Evolutionary conservation across 1,284 basidiomycete genomes (phyloP), one percentile per base, ranked within the genome.

Genomic region (Tilletiopsis washingtonensis): DNA sequence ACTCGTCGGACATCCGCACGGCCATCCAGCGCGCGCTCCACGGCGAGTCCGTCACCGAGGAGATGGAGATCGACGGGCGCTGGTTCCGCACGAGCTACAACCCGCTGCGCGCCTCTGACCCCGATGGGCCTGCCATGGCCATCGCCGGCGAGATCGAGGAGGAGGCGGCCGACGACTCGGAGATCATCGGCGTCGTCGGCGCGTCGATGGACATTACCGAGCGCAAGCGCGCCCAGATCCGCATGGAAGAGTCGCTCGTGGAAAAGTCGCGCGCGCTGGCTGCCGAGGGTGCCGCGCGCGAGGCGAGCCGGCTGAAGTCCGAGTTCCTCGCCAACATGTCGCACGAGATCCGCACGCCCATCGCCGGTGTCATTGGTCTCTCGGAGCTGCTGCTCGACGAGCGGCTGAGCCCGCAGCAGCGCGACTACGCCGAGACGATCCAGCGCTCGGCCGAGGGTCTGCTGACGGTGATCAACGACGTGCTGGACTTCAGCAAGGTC

Each of bases 41-140:
- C 24, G 66, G 66, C 40, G 61, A 64, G 25, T 58, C 62, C 3
- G 57, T 65, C 14, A 63, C 63, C 4, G 61, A 67, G 38, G 66
- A 69, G 47, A 64, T 64, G 59, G 64, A 69, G 51, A 59, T 69
- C 40, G 66, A 67, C 25, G 63, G 64, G 7, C 57, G 64, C 9
- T 67, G 64, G 64, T 69, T 69, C 61, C 54, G 64, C 21, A 69
- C 66, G 3, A 59, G 61, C 27, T 69, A 67, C 52, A 63, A 61
- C 5, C 64, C 66, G 3, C 55, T 67, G 47, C 54, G 64, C 20
- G 24, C 20, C 41, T 55, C 60, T 4, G 57, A 61, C 36, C 51
- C 38, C 43, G 78, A 80, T 5, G 75, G 88, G 7, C 67, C 64
- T 0, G n/a, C n/a, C n/a, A n/a, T n/a, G n/a, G n/a, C n/a, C n/a